phyloP scores from a whole-genome alignment of 2,329 filamentous ascomycete genomes.

The Plenodomus lindquistii region DNA sequence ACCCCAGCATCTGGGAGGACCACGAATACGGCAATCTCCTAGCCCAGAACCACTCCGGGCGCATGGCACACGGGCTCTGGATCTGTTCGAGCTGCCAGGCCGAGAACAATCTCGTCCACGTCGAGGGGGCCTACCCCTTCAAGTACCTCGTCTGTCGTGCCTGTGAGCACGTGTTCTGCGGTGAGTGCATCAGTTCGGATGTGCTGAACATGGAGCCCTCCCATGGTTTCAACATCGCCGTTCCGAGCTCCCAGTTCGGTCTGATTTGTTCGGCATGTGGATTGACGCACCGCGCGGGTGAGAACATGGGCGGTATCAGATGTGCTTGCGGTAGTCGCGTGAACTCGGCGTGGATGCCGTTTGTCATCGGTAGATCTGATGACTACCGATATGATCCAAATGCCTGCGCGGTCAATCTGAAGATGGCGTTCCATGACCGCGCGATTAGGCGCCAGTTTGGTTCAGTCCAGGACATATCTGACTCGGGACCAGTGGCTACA shows the following conservation, averaged over 20 bases:
- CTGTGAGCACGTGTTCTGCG: conserved; percentile 2
- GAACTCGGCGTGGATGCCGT: no score
- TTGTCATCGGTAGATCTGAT: no score
- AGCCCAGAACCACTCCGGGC: not conserved
- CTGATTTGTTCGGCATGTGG: not conserved
- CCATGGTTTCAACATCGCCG: not conserved
- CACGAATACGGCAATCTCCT: not conserved
- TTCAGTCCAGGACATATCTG: no score
- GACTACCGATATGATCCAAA: no score
- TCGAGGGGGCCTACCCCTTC: conserved; percentile 1
- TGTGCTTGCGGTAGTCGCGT: no score
- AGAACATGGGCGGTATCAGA: not conserved
- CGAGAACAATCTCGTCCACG: conserved; percentile 1
- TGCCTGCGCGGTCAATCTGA: no score
- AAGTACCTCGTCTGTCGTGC: conserved; percentile 1
- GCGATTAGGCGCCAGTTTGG: no score
- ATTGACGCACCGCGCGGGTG: not conserved
- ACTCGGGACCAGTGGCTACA: no score
- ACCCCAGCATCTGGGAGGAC: not conserved
- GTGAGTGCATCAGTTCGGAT: not conserved
- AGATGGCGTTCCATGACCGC: no score
- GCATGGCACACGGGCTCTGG: not conserved
- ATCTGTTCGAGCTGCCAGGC: not conserved
- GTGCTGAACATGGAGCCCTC: not conserved
- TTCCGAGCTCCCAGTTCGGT: not conserved